Base-by-base conservation (phyloP, 2,329 filamentous ascomycete species). In the Apiospora saccharicola region DNA sequence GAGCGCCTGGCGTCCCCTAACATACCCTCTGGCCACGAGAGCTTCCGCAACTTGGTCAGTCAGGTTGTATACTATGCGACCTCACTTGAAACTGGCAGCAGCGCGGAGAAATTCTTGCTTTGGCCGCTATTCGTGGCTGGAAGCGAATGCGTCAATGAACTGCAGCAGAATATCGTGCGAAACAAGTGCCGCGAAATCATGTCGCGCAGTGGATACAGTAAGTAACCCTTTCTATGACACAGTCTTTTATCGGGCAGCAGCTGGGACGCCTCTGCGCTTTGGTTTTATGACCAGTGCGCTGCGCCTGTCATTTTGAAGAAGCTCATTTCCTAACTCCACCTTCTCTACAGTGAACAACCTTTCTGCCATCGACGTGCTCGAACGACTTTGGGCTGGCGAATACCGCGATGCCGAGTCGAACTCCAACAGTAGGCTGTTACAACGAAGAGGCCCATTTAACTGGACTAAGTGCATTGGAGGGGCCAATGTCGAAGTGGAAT, bases 111-210 rank as follows among this genome's bases (percentile, higher is more conserved):
- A 79, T 98, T 97, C 80, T 85, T 98, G 13, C 89, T 98, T 12
- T 98, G 95, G 96, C 95, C 96, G 3, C 88, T 98, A 3, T 98
- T 98, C 80, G 92, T 98, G 70, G 91, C 93, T 0, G 95, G 95
- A 26, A 95, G 94, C 30, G 96, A 98, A 84, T 97, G 94, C 78
- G 92, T 96, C 74, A 92, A 94, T 75, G 90, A 93, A 78, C 86
- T 91, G 69, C 93, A 98, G 78, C 93, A 95, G 75, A 89, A 90
- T 72, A 90, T 95, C 72, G 92, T 98, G 70, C 90, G 95, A 70
- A 88, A 90, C 75, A 92, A 95, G 77, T 97, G 94, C 83, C 88
- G 91, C 64, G 94, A 96, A 79, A 96, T 98, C 75, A 95, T 96
- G 86, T 90, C 91, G 43, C 93, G 96, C 75, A 96, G 93, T 71